Conservation (phyloP, 1,284 basidiomycete genomes). For the Cystobasidium slooffiae region DNA sequence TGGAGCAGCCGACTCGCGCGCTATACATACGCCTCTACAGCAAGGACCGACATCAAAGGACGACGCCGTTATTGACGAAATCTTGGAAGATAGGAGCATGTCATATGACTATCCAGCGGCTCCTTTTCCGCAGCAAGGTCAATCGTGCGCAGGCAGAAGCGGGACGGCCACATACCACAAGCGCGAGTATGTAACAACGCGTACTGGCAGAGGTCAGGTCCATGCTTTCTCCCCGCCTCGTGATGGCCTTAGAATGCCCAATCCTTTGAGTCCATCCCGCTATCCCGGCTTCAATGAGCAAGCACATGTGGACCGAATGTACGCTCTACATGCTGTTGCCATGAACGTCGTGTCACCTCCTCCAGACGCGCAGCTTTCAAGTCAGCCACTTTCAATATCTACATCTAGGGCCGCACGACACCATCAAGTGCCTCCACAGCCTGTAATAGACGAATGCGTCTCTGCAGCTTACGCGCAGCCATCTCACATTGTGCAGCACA, state of each 20-base stretch:
- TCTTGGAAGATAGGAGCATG: slow-evolving; percentile 15
- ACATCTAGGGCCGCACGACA: neutral
- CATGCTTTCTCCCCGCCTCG: neutral
- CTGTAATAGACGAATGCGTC: neutral
- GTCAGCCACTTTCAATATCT: no score
- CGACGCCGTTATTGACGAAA: slow-evolving; percentile 9
- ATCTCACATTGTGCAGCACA: neutral
- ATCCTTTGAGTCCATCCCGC: slow-evolving; percentile 38
- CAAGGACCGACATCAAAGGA: neutral
- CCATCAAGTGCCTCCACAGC: neutral
- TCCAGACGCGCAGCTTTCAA: neutral
- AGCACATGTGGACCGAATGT: slow-evolving; percentile 35
- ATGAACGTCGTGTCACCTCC: slow-evolving; percentile 5
- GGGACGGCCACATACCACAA: neutral
- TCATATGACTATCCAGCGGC: slow-evolving; percentile 30
- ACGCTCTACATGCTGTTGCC: slow-evolving; percentile 25
- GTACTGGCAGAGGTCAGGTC: neutral
- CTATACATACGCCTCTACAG: neutral
- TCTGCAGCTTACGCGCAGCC: slow-evolving; percentile 4
- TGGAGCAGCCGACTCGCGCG: neutral
- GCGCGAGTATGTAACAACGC: neutral
- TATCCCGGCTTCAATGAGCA: slow-evolving; percentile 42
- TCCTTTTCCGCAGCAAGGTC: neutral
- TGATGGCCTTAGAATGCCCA: slow-evolving; percentile 26
- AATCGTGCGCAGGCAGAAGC: neutral